Conservation (phyloP, 805 yeast genomes). For the Dipodascus geniculatus region DNA sequence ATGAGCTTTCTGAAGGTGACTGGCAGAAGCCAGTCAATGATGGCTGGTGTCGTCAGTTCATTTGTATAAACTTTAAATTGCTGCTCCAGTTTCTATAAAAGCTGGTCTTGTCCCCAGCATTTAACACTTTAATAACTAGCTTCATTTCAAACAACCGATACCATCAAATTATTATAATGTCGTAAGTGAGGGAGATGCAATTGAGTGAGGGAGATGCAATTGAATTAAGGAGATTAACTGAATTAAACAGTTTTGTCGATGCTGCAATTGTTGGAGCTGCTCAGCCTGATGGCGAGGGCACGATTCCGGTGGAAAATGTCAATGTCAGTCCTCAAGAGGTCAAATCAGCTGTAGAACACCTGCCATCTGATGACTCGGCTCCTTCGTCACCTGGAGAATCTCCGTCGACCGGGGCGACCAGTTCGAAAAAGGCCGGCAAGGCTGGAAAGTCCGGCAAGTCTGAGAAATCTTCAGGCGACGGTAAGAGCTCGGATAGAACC, state of each 20-base stretch:
- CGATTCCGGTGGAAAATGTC: neutral
- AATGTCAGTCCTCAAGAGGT: neutral
- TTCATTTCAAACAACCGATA: too few species aligned
- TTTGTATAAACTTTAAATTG: neutral
- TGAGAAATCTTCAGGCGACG: neutral
- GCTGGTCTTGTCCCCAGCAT: neutral
- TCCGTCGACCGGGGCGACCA: neutral
- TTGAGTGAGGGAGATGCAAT: too few species aligned
- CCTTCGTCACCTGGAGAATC: neutral
- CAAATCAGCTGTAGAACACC: neutral
- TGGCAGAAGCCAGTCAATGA: too few species aligned
- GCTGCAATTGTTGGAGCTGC: slow-evolving; percentile 8
- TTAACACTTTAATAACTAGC: too few species aligned
- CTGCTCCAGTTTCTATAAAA: neutral
- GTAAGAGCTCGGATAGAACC: neutral
- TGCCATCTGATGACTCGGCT: neutral
- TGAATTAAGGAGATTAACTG: too few species aligned
- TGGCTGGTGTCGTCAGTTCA: too few species aligned
- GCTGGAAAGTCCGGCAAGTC: neutral
- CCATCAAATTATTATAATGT: too few species aligned
- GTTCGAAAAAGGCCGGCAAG: neutral
- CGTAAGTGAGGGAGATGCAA: too few species aligned
- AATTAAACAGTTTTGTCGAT: neutral
- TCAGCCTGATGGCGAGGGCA: slow-evolving; percentile 2
- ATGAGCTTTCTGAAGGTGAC: too few species aligned